These are phyloP conservation scores for Xylariaceae sp. DNA, from an alignment of 2,329 filamentous ascomycete genomes.

Conservation along the genomic window DNA sequence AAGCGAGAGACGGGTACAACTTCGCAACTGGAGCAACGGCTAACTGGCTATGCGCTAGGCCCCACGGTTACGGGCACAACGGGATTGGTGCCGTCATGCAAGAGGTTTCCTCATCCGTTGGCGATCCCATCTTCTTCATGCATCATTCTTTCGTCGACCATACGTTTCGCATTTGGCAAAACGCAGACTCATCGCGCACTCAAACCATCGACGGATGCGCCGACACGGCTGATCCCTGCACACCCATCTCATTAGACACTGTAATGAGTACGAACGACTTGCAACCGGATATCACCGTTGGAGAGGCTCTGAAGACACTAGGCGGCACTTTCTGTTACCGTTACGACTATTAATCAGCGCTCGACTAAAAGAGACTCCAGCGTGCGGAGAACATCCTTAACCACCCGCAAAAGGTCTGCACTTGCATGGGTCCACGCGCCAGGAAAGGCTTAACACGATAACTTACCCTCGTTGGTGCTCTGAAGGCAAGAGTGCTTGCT, in stretches of 20 bases:
- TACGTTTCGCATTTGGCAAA: conserved; percentile 33
- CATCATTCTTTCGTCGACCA: conserved; percentile 34
- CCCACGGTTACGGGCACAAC: conserved; percentile 35
- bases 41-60: conserved; percentile 15
- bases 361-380: too few species aligned
- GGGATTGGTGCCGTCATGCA: conserved; percentile 35
- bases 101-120: conserved; percentile 31
- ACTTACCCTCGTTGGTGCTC: too few species aligned
- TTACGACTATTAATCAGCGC: conserved; percentile 26
- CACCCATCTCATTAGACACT: conserved; percentile 25
- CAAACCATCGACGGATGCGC: conserved; percentile 29
- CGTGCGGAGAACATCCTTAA: too few species aligned
- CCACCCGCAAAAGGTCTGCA: too few species aligned
- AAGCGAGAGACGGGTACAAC: too few species aligned
- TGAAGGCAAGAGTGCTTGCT: too few species aligned
- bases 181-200: conserved; percentile 25
- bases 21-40: too few species aligned
- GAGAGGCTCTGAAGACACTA: conserved; percentile 27
- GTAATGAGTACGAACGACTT: conserved; percentile 26
- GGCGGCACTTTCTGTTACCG: conserved; percentile 29
- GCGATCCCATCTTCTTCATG: conserved; percentile 35
- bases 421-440: too few species aligned
- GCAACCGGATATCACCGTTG: conserved; percentile 23
- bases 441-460: too few species aligned
- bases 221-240: conserved; percentile 24